phyloP scores from a whole-genome alignment of 176 grass and related monocot genomes.

The Carex scoparia region DNA sequence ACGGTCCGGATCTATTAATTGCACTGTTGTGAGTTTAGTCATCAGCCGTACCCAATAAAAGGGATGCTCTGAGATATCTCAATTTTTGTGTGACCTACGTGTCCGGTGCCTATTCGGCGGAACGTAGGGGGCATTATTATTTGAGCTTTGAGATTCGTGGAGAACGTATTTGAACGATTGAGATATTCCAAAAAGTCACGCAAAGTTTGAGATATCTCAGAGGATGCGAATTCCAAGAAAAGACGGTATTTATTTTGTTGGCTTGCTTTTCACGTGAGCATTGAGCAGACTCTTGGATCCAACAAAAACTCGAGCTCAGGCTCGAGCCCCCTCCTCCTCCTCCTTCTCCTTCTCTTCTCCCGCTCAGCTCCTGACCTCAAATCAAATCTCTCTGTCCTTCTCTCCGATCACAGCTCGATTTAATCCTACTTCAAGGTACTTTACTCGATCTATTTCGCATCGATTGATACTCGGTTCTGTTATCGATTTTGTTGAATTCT shows the following conservation, averaged over 20 bases:
- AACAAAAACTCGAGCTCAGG: slow-evolving; percentile 7
- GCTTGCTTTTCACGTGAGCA: background rate
- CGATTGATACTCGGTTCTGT: background rate
- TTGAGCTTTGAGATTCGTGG: too few relatives aligned
- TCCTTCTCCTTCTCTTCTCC: background rate
- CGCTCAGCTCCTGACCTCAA: background rate
- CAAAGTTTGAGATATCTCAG: too few relatives aligned
- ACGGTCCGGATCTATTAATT: too few relatives aligned
- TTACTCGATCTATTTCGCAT: slow-evolving; percentile 5
- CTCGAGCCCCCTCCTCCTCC: background rate
- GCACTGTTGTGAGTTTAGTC: background rate
- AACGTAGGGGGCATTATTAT: too few relatives aligned
- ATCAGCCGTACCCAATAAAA: background rate
- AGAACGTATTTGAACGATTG: too few relatives aligned
- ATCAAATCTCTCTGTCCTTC: background rate
- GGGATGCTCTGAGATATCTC: too few relatives aligned
- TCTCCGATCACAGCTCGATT: background rate
- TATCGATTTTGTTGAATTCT: background rate
- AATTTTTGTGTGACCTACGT: too few relatives aligned
- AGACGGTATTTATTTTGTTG: background rate
- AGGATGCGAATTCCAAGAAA: background rate
- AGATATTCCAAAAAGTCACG: too few relatives aligned
- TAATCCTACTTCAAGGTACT: background rate
- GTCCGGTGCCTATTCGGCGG: too few relatives aligned
- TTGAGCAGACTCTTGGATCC: background rate